Percentiles rank a stretch among this genome's conserved stretches.
phyloP scores from a whole-genome alignment of 139 green algal genomes.

The Bryopsis sp. region DNA sequence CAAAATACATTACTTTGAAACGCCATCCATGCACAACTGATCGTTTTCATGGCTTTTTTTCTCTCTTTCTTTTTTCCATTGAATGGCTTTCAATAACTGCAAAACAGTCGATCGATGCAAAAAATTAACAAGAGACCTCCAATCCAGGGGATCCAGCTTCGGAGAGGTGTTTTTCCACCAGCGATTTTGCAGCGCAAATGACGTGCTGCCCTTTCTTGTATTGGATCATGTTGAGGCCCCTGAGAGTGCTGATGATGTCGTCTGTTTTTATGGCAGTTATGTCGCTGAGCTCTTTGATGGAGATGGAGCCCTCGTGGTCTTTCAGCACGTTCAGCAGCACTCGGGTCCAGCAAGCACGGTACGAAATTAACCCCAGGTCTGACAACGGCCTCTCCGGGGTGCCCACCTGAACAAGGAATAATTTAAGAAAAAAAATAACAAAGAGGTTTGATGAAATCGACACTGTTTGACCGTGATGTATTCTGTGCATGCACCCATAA shows the following conservation, averaged over 20 bases:
- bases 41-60: no score
- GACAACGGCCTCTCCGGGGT: conserved; percentile 94
- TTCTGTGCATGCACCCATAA: no score
- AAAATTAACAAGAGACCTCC: conserved; percentile 8
- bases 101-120: not conserved
- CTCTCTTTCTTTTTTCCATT: no score
- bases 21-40: no score
- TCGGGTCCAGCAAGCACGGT: conserved; percentile 94
- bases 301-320: conserved; percentile 52
- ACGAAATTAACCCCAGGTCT: conserved; percentile 88
- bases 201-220: conserved; percentile 78
- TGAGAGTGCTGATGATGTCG: conserved; percentile 90
- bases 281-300: conserved; percentile 89
- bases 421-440: no score
- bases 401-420: conserved; percentile 74
- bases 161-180: conserved; percentile 35
- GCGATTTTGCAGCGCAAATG: conserved; percentile 43
- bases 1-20: no score
- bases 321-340: conserved; percentile 80
- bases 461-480: no score
- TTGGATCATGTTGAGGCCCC: conserved; percentile 74
- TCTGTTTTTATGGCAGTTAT: conserved; percentile 91
- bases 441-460: no score
- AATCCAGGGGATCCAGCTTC: conserved; percentile 13
- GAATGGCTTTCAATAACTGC: not conserved